These are phyloP conservation scores for Coemansia sp. DNA, from an alignment of 192 early-diverging fungal species.

Conservation along the genomic window DNA sequence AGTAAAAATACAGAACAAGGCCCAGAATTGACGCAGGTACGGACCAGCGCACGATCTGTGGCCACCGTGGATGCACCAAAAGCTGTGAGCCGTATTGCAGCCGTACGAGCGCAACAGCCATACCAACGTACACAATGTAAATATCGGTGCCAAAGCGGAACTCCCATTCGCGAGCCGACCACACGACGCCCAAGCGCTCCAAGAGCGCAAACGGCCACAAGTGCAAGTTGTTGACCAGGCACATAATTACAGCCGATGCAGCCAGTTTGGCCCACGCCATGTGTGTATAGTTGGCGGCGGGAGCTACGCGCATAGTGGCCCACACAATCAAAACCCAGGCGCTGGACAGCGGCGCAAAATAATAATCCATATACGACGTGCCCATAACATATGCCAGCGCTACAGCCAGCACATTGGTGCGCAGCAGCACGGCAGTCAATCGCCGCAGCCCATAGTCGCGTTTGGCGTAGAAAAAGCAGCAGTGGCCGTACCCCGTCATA, in stretches of 20 bases:
- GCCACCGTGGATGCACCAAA: conserved; percentile 46
- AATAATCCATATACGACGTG: conserved; percentile 72
- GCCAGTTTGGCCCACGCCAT: conserved; percentile 60
- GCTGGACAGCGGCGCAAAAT: conserved; percentile 74
- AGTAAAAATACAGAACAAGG: conserved; percentile 58
- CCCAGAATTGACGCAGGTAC: conserved; percentile 39
- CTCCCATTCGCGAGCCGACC: conserved; percentile 68
- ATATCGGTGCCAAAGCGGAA: conserved; percentile 71
- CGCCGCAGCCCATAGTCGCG: conserved; percentile 65
- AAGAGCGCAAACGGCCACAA: conserved; percentile 50
- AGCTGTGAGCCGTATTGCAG: conserved; percentile 47
- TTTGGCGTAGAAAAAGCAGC: conserved; percentile 70
- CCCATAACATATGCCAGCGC: conserved; percentile 67
- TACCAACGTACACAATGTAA: conserved; percentile 68
- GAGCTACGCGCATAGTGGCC: conserved; percentile 62
- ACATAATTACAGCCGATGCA: conserved; percentile 27
- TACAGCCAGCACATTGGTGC: conserved; percentile 69
- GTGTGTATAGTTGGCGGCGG: conserved; percentile 49
- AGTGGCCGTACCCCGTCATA: conserved; percentile 83
- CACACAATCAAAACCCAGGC: conserved; percentile 71
- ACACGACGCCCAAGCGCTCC: conserved; percentile 53
- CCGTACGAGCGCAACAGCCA: conserved; percentile 59
- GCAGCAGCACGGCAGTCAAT: conserved; percentile 62
- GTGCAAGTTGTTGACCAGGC: conserved; percentile 21
- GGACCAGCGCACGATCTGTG: conserved; percentile 28